Evolutionary conservation across 345 rosid species (phyloP).

Genomic region (Odontarrhena argentea): DNA sequence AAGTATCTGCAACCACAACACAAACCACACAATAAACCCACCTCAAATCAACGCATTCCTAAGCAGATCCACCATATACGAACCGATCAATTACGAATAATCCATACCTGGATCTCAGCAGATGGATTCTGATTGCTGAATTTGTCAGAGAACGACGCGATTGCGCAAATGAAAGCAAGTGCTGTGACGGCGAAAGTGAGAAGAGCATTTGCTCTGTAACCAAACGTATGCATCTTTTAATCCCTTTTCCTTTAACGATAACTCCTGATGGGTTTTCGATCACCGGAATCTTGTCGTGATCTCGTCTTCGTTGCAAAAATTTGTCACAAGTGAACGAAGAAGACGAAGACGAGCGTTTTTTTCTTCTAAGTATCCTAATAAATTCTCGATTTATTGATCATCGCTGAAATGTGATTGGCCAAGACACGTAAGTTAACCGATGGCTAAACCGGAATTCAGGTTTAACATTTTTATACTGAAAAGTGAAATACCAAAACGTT

Average conservation of each 20-base stretch:
- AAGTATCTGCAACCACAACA: conserved; percentile 60
- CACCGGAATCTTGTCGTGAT: conserved; percentile 9
- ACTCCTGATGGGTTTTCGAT: background rate
- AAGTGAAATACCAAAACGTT: too few species aligned
- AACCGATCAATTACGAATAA: background rate
- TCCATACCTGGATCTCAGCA: conserved; percentile 80
- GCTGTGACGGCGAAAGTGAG: conserved; percentile 80
- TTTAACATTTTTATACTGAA: background rate
- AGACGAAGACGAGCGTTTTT: conserved; percentile 33
- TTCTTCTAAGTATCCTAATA: background rate
- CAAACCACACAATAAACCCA: conserved; percentile 9
- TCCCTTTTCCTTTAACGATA: background rate
- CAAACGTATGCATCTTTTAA: conserved; percentile 77
- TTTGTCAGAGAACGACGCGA: conserved; percentile 83
- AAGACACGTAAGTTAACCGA: conserved; percentile 26
- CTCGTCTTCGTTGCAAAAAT: conserved; percentile 22
- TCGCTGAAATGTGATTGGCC: conserved; percentile 35
- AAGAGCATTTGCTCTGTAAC: conserved; percentile 87
- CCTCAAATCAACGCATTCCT: conserved; percentile 13
- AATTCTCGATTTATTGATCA: background rate
- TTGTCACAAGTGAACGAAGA: background rate
- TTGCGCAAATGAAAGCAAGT: conserved; percentile 81
- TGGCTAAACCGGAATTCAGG: conserved; percentile 24
- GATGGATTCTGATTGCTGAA: conserved; percentile 79
- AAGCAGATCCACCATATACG: conserved; percentile 19